Base-by-base conservation (phyloP, 2,329 filamentous ascomycete genomes). In the Botryotinia globosa region DNA sequence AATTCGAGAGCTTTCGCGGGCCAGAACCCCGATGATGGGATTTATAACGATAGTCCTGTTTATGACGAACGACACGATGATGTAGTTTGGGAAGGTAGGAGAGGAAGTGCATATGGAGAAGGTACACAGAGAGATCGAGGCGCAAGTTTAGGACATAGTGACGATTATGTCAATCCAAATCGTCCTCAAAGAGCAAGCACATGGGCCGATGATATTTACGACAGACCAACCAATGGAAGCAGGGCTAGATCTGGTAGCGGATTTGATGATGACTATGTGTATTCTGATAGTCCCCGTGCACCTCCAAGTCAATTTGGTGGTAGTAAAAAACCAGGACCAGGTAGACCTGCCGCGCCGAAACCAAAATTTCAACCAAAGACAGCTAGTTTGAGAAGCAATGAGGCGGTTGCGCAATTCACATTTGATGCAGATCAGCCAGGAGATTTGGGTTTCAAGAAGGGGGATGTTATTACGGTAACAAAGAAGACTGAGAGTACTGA, bases 401-500 rank as follows among this genome's bases (percentile, higher is more conserved):
- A 98, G 83, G 96, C 94, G 0, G 86, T 98, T 32, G 96, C 96
- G 3, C 86, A 98, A 75, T 98, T 92, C 83, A 97, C 93, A 3
- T 99, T 99, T 80, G 95, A 98, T 75, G 91, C 94, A 0, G 95
- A 97, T 79, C 94, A 98, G 82, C 90, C 94, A 0, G 95, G 95
- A 7, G 95, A 99, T 81, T 82, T 98, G 72, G 93, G 91, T 0
- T 99, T 99, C 84, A 97, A 97, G 85, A 99, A 99, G 86, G 96
- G 96, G 32, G 96, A 99, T 44, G 83, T 98, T 72, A 98, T 99
- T 76, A 98, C 94, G 1, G 94, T 99, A 73, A 82, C 97, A 73
- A 98, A 99, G 85, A 92, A 92, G 82, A 98, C 95, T 8, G 93
- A 98, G 7, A 98, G 92, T 78, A 92, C 93, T 73, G 94, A 94